Base-by-base conservation (phyloP, 2,329 filamentous ascomycete genomes). In the Trichoderma cornu-damae region DNA sequence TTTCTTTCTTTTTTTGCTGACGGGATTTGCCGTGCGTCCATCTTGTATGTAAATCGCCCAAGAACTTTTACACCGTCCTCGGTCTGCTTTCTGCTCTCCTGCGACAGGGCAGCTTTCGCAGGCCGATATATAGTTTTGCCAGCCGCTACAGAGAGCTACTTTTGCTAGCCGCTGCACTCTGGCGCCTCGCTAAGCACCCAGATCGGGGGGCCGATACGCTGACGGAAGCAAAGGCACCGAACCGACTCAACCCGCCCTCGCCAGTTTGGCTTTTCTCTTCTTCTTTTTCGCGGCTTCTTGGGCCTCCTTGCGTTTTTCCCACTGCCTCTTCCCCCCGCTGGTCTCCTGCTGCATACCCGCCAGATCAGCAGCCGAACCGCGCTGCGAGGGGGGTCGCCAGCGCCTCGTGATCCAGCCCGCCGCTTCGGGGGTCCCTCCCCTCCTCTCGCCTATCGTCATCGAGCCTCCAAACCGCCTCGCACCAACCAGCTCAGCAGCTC, bases 331-430 rank as follows among this genome's bases (percentile, higher is more conserved):
- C 6, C 28, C 8, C n/a, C 44, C 18, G n/a, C 20, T 50, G 40
- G 8, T 7, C 47, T 32, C 28, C n/a, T n/a, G n/a, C n/a, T 43
- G 30, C n/a, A 42, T 4, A 20, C 18, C 18, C 24, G 26, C 42
- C n/a, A 32, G 14, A 38, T 26, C 57, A 51, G 57, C 57, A 56
- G n/a, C n/a, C n/a, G n/a, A n/a, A n/a, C n/a, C 54, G 47, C 11
- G 58, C 47, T 37, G 54, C 48, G 46, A 46, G 44, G 53, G 53
- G 58, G 58, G 47, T 40, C 54, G 48, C 48, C 58, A 48, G 58
- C 58, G 54, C 58, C 58, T 38, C 58, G 56, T 58, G 53, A 60
- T 53, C 53, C 53, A 47, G 54, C 42, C 57, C 32, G 53, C 58
- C 48, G 58, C 58, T 42, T 50, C 50, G 38, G 47, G n/a, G 43